Base-by-base conservation (phyloP, 306 rosid genomes). In the Acmispon strigosus region DNA sequence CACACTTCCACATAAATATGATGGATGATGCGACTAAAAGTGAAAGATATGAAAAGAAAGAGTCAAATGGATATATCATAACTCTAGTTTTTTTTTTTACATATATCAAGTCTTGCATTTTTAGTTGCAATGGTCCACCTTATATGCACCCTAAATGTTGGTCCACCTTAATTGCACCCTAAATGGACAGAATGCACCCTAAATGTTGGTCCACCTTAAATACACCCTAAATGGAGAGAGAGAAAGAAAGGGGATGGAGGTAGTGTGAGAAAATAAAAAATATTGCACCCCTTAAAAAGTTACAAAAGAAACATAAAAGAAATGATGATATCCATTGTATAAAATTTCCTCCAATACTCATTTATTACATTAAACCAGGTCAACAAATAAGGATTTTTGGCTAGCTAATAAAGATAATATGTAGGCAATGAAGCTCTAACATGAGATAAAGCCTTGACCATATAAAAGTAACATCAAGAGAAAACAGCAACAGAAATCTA, bases 301-400 rank as follows among this genome's bases (percentile, higher is more conserved):
- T 7, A 62, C 3, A 14, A 51, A 5, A 74, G 57, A 34, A 61
- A 60, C 42, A 41, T 37, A 10, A 20, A 77, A 55, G 24, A 69
- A 69, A 80, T 59, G 45, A 72, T 72, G 24, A 62, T 69, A 62
- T 69, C 15, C 70, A 6, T 74, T 76, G 78, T 81, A 66, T 81
- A 81, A 66, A 82, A 78, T 39, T 75, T 64, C 55, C 78, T 24
- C 15, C 62, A 43, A 53, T 75, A 70, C 64, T 60, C 34, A 19
- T 55, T 84, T 85, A 83, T 86, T 89, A 71, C 87, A 83, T 27
- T 68, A 69, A 66, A 68, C 55, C 62, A 81, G 72, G 75, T 59
- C 79, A 83, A 83, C 86, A 84, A 70, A 78, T 74, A 74, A 39
- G 62, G 69, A 71, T 71, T 37, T 63, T 65, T 45, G 29, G 63